These are phyloP conservation scores for Spergularia marina DNA, from an alignment of 148 eudicot genomes.

Conservation along the genomic window DNA sequence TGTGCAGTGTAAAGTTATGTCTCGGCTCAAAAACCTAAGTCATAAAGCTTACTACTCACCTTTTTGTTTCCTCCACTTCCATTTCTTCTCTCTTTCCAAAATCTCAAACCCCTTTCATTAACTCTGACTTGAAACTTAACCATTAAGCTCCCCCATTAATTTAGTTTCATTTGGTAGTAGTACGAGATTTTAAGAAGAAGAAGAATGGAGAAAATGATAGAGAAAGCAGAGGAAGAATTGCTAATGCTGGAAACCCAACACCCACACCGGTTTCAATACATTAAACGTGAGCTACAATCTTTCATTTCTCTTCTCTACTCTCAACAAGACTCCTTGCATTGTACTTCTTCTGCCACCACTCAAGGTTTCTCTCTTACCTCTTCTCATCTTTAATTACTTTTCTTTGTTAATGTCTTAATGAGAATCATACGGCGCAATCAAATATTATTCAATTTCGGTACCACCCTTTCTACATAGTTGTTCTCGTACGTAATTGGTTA, in stretches of 20 bases:
- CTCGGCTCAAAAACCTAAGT: constrained; percentile 18
- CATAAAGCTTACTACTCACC: constrained; percentile 15
- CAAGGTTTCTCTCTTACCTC: constrained; percentile 28
- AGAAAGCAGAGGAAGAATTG: constrained; percentile 63
- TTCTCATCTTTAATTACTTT: too few relatives aligned
- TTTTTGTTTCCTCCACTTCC: constrained; percentile 14
- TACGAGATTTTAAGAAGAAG: background rate
- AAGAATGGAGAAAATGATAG: constrained; percentile 37
- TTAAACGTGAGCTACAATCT: constrained; percentile 59
- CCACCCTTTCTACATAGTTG: background rate
- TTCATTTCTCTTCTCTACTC: constrained; percentile 44
- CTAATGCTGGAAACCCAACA: constrained; percentile 49
- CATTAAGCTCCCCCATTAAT: background rate
- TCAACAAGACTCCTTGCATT: constrained; percentile 21
- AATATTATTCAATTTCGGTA: background rate
- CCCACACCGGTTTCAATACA: constrained; percentile 46
- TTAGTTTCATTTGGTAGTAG: background rate
- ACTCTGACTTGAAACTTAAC: background rate
- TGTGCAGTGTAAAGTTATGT: too few relatives aligned
- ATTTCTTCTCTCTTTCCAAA: constrained; percentile 9
- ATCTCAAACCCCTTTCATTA: background rate
- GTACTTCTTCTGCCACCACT: constrained; percentile 38
- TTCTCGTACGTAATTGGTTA: too few relatives aligned
- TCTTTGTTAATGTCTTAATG: too few relatives aligned
- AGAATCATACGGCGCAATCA: background rate